A percentile compares a stretch with the other conserved stretches of the same genome.
phyloP scores from a whole-genome alignment of 2,329 filamentous ascomycete species.

The Colletotrichum eleusines region DNA sequence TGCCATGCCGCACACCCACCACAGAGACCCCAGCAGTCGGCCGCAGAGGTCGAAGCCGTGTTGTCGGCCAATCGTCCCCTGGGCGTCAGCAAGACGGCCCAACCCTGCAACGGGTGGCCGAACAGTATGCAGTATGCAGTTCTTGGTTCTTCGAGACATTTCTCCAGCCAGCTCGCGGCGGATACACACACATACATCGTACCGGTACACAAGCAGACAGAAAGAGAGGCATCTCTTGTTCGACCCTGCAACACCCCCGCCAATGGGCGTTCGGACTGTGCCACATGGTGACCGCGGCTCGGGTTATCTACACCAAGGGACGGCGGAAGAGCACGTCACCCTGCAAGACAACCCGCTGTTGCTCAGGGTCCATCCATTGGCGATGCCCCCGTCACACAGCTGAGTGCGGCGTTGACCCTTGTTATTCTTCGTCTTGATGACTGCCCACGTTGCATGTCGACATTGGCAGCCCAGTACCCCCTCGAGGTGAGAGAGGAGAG shows the following conservation, averaged over 20 bases:
- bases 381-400: constrained; percentile 21
- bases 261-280: constrained; percentile 7
- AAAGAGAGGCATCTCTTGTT: constrained; percentile 10
- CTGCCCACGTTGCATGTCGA: constrained; percentile 33
- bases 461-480: constrained; percentile 11
- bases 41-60: constrained; percentile 3
- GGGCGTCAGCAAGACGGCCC: constrained; percentile 36
- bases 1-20: background rate
- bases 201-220: background rate
- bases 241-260: constrained; percentile 6
- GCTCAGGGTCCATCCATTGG: constrained; percentile 24
- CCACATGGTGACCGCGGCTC: constrained; percentile 12
- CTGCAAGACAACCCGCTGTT: constrained; percentile 17
- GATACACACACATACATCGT: no score
- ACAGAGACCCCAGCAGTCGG: constrained; percentile 4
- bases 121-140: constrained; percentile 11
- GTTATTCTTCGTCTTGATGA: constrained; percentile 10
- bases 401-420: constrained; percentile 24
- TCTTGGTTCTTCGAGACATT: constrained; percentile 34
- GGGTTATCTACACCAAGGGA: background rate
- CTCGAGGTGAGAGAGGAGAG: background rate
- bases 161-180: background rate
- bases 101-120: constrained; percentile 28
- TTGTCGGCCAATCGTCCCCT: constrained; percentile 22
- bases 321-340: constrained; percentile 15